These are phyloP conservation scores for Didymella segeticola DNA, from an alignment of 2,329 filamentous ascomycete genomes.

Conservation along the genomic window DNA sequence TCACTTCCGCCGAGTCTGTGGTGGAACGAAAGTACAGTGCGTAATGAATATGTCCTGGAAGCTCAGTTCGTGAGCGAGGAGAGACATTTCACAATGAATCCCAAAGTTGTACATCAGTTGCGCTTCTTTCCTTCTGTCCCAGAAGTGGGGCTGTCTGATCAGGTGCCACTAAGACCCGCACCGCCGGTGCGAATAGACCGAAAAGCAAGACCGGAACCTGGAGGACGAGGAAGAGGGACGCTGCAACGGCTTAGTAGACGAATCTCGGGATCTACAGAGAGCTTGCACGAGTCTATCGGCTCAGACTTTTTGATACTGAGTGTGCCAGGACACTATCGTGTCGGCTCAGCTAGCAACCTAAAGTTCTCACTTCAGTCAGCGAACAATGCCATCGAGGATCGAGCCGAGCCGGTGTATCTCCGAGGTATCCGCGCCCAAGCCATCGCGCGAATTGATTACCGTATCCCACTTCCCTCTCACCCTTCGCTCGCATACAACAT, in stretches of 20 bases:
- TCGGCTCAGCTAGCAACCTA: not conserved
- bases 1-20: constrained; percentile 28
- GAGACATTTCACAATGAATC: constrained; percentile 25
- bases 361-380: constrained; percentile 24
- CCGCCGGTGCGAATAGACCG: not conserved
- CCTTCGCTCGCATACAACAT: not conserved
- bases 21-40: constrained; percentile 23
- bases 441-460: constrained; percentile 20
- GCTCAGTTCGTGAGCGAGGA: constrained; percentile 20
- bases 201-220: not conserved
- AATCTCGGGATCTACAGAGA: not conserved
- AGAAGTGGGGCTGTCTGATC: constrained; percentile 8
- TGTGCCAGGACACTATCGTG: not conserved
- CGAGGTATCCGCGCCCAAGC: constrained; percentile 31
- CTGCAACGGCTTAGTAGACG: not conserved
- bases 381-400: constrained; percentile 3
- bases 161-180: not conserved
- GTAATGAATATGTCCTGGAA: constrained; percentile 30
- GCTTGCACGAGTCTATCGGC: not conserved
- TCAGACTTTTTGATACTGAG: not conserved
- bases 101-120: constrained; percentile 25
- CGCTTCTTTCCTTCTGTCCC: constrained; percentile 27
- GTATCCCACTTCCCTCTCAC: constrained; percentile 12
- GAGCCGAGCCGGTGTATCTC: constrained; percentile 23
- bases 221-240: not conserved